A percentile compares a stretch with the other conserved stretches of the same genome.
Conservation (phyloP, 148 eudicot species). For the Diospyros kaki region DNA sequence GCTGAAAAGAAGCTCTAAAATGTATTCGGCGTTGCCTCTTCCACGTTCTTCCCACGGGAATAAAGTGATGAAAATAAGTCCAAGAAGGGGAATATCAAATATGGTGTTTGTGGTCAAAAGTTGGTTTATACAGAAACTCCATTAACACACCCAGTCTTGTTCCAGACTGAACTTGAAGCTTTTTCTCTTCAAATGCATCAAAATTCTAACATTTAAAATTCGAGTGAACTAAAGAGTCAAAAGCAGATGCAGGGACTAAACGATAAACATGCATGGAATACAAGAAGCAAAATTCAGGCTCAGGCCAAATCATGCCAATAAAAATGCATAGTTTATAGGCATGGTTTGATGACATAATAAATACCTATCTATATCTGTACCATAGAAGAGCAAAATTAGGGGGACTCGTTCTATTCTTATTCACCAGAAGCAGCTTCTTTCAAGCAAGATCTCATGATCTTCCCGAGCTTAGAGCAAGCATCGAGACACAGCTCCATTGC, state of each 20-base stretch:
- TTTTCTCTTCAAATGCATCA: not conserved
- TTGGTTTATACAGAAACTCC: not conserved
- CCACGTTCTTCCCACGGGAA: no score
- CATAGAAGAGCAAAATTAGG: not conserved
- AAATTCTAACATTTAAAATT: not conserved
- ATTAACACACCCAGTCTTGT: not conserved
- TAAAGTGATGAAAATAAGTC: no score
- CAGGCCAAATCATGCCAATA: not conserved
- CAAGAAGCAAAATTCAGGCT: constrained; percentile 1
- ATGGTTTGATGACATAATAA: not conserved
- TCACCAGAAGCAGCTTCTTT: constrained; percentile 59
- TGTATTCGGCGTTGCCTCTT: no score
- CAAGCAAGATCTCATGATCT: constrained; percentile 73
- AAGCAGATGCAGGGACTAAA: no score
- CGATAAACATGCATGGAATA: not conserved
- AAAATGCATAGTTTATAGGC: not conserved
- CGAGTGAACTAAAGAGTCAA: no score
- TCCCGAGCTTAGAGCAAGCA: constrained; percentile 81
- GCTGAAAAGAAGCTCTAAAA: no score
- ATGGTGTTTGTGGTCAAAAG: not conserved
- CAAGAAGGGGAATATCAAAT: no score
- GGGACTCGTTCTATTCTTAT: constrained; percentile 28
- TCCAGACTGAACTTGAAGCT: not conserved
- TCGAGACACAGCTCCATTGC: constrained; percentile 82
- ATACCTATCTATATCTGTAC: constrained; percentile 5